phyloP scores from a whole-genome alignment of 257 asterid genomes.

The Sherardia arvensis region DNA sequence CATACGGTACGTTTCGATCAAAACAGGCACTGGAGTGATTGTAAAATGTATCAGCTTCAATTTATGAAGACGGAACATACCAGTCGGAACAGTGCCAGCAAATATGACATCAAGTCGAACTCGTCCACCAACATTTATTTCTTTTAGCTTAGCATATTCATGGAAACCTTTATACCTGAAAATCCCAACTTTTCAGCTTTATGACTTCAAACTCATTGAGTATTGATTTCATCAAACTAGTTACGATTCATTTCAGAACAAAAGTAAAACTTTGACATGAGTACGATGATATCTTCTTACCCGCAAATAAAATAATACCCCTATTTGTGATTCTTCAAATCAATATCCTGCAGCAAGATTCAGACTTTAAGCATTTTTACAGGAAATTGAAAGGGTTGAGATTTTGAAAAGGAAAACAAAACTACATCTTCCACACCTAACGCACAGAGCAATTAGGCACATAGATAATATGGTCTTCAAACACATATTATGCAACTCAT shows the following conservation, averaged over 20 bases:
- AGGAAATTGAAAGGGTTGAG: background rate
- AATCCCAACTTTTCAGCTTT: slow-evolving; percentile 4
- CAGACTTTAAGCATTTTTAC: background rate
- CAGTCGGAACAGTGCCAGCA: slow-evolving; percentile 91
- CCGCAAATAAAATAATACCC: slow-evolving; percentile 59
- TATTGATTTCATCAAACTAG: background rate
- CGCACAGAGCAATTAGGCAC: no score
- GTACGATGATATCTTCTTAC: no score
- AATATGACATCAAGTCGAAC: slow-evolving; percentile 76
- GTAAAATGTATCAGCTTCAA: slow-evolving; percentile 1
- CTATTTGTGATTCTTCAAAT: slow-evolving; percentile 1
- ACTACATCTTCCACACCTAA: no score
- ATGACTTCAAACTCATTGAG: background rate
- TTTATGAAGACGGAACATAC: slow-evolving; percentile 22
- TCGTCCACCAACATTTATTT: slow-evolving; percentile 41
- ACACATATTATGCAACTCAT: no score
- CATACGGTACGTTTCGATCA: background rate
- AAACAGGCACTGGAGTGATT: background rate
- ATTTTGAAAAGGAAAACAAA: no score
- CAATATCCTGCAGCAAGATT: background rate
- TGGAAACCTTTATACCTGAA: slow-evolving; percentile 86
- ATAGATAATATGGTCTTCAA: no score
- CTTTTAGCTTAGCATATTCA: slow-evolving; percentile 68
- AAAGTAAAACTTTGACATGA: background rate
- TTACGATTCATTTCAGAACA: no score